A percentile compares a stretch with the other conserved stretches of the same genome.
Evolutionary conservation across 148 eudicot species (phyloP).

Genomic region (Heliosperma pusillum): DNA sequence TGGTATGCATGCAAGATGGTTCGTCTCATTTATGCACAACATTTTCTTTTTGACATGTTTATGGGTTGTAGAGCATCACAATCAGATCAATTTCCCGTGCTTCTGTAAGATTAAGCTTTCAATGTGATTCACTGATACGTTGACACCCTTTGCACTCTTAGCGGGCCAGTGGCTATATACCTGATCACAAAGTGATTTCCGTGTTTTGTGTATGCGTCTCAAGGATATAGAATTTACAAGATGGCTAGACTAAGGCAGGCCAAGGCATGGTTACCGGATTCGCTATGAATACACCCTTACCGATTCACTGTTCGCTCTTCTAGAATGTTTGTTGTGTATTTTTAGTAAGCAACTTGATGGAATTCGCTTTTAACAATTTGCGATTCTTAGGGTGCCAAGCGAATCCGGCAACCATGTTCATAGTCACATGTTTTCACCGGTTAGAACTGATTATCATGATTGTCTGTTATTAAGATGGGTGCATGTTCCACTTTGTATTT

Average conservation of each 20-base stretch:
- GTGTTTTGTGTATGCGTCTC: background rate
- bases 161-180: background rate
- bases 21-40: background rate
- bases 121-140: background rate
- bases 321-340: no score
- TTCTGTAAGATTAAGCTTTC: background rate
- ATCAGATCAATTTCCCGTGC: background rate
- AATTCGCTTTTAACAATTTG: no score
- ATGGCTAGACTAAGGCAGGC: no score
- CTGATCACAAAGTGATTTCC: background rate
- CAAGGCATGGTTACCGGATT: no score
- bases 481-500: background rate
- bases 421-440: background rate
- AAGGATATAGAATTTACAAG: background rate
- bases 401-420: no score
- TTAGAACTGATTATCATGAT: background rate
- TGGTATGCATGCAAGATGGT: conserved; percentile 31
- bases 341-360: no score
- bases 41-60: background rate
- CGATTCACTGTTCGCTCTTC: no score
- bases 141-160: background rate
- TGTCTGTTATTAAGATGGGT: background rate
- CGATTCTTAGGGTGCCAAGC: no score
- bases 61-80: background rate
- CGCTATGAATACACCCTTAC: no score